Conservation (phyloP, 371 early-diverging fungal species). For the Coelomomyces lativittatus region DNA sequence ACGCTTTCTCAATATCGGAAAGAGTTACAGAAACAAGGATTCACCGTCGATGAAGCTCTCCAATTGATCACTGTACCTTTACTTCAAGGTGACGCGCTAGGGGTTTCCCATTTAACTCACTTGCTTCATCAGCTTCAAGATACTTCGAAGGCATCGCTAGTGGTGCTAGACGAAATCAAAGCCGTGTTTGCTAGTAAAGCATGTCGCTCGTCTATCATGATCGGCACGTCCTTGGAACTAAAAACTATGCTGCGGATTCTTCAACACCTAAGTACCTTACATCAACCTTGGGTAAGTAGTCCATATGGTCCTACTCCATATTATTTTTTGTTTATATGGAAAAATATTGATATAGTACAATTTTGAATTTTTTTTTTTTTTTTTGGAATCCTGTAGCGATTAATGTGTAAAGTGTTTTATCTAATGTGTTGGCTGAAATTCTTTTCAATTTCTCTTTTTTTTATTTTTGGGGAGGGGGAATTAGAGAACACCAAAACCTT, state of each 20-base stretch:
- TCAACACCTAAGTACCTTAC: slow-evolving; percentile 6
- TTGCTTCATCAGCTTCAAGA: slow-evolving; percentile 6
- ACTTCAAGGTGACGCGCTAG: slow-evolving; percentile 9
- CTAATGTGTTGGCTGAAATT: too few species aligned
- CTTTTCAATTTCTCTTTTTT: too few species aligned
- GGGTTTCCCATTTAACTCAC: slow-evolving; percentile 51
- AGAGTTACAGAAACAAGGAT: neutral
- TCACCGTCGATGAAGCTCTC: neutral
- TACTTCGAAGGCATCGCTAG: slow-evolving; percentile 2
- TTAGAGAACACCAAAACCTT: too few species aligned
- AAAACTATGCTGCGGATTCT: slow-evolving; percentile 11
- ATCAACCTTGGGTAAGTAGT: slow-evolving; percentile 11
- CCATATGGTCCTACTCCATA: too few species aligned
- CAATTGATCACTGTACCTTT: slow-evolving; percentile 1
- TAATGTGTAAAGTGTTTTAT: too few species aligned
- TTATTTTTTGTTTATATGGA: too few species aligned
- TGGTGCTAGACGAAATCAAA: slow-evolving; percentile 8
- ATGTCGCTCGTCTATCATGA: slow-evolving; percentile 48
- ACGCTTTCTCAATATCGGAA: neutral
- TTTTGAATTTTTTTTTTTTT: too few species aligned
- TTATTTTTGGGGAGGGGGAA: too few species aligned
- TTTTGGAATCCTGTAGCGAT: too few species aligned
- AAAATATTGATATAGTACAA: too few species aligned
- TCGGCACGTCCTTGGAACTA: slow-evolving; percentile 11
- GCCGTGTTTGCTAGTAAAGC: slow-evolving; percentile 41